Base-by-base conservation (phyloP, 352 stramenopile species). In the Phytopythium delawarense region DNA sequence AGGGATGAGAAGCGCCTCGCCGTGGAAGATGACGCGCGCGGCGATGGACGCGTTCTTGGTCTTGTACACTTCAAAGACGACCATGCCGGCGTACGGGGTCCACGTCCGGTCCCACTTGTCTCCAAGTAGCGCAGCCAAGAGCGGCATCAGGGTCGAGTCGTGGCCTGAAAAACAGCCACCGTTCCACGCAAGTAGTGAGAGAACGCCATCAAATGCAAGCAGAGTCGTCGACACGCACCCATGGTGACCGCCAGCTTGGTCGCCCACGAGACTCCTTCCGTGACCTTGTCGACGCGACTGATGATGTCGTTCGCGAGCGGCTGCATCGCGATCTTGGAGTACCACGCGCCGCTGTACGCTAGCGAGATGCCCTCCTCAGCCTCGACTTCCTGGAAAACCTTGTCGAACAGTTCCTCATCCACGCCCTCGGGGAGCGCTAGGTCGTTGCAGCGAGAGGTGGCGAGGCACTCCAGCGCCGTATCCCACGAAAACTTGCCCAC, bases 71-170 rank as follows among this genome's bases (percentile, higher is more conserved):
- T 95, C 86, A 34, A 92, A 75, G 23, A 72, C 65, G 48, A 95
- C 63, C 73, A 91, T 75, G 21, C 80, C 83, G 12, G 86, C 86
- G 66, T 95, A 95, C n/a, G 86, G 84, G 34, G 86, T 93, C 86
- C 86, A 95, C 30, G 77, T 88, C 57, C 82, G 79, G 50, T 92
- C 75, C 86, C 86, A 95, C n/a, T 91, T 85, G 9, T 86, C 63
- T 37, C 82, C 84, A 35, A 84, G 72, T 20, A 88, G 74, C 15
- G 80, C 78, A 30, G 86, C 86, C 32, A 95, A 60, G 39, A 95
- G 78, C 16, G 86, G 86, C 84, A 95, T 95, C 63, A 95, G 80
- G 2, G 86, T 95, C 63, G 84, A 93, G 70, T 95, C 86, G 45
- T 95, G 86, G 28, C 62, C 62, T 30, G 25, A 28, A 28, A 35